Percentiles rank a stretch among this genome's conserved stretches.
These are phyloP conservation scores for Eurotiales sp. DNA, from an alignment of 2,329 filamentous ascomycete genomes.

Conservation along the genomic window DNA sequence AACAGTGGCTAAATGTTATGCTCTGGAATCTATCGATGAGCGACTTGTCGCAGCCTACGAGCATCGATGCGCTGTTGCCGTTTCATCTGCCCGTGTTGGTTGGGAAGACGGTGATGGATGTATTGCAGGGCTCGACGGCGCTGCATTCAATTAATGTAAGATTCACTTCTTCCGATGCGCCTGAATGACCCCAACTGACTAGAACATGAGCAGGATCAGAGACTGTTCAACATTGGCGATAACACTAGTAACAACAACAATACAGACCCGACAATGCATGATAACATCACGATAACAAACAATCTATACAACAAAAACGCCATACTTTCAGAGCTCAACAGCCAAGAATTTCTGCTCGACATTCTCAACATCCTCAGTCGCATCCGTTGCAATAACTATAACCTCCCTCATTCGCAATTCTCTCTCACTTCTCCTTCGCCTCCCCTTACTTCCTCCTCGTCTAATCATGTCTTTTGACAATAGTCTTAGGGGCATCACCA, in stretches of 20 bases:
- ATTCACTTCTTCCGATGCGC: slow-evolving; percentile 34
- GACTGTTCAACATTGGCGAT: background rate
- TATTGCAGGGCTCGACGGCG: slow-evolving; percentile 71
- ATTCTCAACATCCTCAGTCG: slow-evolving; percentile 35
- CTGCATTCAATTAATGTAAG: slow-evolving; percentile 72
- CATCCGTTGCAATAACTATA: slow-evolving; percentile 22
- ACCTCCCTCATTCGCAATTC: background rate
- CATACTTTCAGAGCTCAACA: slow-evolving; percentile 29
- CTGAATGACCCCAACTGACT: too few relatives aligned
- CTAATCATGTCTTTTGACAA: background rate
- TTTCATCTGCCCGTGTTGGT: slow-evolving; percentile 64
- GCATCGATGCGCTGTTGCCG: slow-evolving; percentile 54
- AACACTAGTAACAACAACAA: slow-evolving; percentile 32
- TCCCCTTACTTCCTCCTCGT: background rate
- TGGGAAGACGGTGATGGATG: slow-evolving; percentile 59
- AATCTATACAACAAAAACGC: slow-evolving; percentile 25
- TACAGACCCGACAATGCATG: background rate
- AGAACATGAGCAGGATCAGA: background rate
- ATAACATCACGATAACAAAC: background rate
- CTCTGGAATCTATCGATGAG: slow-evolving; percentile 71
- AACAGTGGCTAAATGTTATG: slow-evolving; percentile 68
- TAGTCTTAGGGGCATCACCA: background rate
- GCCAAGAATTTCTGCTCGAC: slow-evolving; percentile 36
- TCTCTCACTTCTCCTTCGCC: background rate
- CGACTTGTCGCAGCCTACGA: slow-evolving; percentile 57